Conservation (phyloP, 768 basidiomycete species). For the Pholiota conissans region DNA sequence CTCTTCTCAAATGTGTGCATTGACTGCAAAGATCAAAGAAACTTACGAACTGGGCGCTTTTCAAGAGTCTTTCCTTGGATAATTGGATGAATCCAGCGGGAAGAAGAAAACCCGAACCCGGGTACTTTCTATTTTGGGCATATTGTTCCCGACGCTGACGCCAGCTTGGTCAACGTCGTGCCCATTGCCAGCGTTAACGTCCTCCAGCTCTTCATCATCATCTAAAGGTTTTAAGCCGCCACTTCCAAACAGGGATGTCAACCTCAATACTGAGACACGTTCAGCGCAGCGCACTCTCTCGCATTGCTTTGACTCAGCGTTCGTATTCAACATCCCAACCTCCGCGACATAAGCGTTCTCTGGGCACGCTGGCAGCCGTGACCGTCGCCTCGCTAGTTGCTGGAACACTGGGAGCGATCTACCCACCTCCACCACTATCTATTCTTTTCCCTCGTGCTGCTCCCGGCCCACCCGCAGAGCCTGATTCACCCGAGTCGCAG, state of each 20-base stretch:
- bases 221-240: not conserved
- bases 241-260: not conserved
- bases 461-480: constrained; percentile 61
- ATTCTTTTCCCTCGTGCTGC: constrained; percentile 78
- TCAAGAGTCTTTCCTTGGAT: too few species aligned
- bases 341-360: constrained; percentile 19
- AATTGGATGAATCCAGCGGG: too few species aligned
- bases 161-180: not conserved
- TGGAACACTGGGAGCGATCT: constrained; percentile 63
- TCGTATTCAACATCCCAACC: constrained; percentile 15
- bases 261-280: not conserved
- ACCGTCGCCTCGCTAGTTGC: constrained; percentile 37
- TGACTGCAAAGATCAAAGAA: too few species aligned
- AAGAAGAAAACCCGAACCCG: not conserved
- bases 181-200: not conserved
- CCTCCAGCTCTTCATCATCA: not conserved
- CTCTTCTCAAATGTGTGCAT: too few species aligned
- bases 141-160: not conserved
- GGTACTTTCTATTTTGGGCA: not conserved
- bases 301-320: not conserved
- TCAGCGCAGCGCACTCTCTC: not conserved
- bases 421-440: constrained; percentile 64
- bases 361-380: constrained; percentile 29
- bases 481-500: constrained; percentile 56
- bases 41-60: too few species aligned